Conservation (phyloP, 768 basidiomycete genomes). For the Termitomyces sp. region DNA sequence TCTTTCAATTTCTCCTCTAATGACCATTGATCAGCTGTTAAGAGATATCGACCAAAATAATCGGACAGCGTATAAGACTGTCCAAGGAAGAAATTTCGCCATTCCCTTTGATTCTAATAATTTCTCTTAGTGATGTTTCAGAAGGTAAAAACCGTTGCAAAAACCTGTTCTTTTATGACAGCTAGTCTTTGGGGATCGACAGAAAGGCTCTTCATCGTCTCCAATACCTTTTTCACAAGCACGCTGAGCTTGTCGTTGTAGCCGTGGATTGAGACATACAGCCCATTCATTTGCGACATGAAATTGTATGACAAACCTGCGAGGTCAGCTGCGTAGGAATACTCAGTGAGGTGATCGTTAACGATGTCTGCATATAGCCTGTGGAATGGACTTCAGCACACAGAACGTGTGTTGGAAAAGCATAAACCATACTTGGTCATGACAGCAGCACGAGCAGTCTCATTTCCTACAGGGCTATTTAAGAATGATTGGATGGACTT, state of each 20-base stretch:
- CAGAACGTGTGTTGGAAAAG: background rate
- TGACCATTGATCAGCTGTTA: slow-evolving; percentile 73
- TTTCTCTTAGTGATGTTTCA: slow-evolving; percentile 2
- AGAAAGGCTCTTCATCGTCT: slow-evolving; percentile 59
- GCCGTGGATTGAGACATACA: slow-evolving; percentile 68
- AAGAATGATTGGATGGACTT: background rate
- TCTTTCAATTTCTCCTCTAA: slow-evolving; percentile 73
- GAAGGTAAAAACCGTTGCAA: background rate
- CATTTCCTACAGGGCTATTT: slow-evolving; percentile 52
- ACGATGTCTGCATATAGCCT: slow-evolving; percentile 85
- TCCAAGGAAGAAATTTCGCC: slow-evolving; percentile 84
- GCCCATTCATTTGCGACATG: slow-evolving; percentile 55
- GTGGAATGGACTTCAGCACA: background rate
- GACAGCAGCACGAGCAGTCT: slow-evolving; percentile 66
- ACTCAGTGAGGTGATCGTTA: slow-evolving; percentile 86
- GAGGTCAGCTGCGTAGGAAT: slow-evolving; percentile 87
- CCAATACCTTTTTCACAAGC: slow-evolving; percentile 68
- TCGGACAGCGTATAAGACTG: slow-evolving; percentile 81
- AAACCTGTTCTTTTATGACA: slow-evolving; percentile 83
- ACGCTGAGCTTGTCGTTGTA: slow-evolving; percentile 91
- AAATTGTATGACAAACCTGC: slow-evolving; percentile 83
- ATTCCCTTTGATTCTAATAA: slow-evolving; percentile 65
- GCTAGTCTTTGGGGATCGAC: slow-evolving; percentile 70
- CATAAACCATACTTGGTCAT: slow-evolving; percentile 55
- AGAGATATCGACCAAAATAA: slow-evolving; percentile 68